Base-by-base conservation (phyloP, 2,329 filamentous ascomycete genomes). In the Teratosphaeriaceae sp. region DNA sequence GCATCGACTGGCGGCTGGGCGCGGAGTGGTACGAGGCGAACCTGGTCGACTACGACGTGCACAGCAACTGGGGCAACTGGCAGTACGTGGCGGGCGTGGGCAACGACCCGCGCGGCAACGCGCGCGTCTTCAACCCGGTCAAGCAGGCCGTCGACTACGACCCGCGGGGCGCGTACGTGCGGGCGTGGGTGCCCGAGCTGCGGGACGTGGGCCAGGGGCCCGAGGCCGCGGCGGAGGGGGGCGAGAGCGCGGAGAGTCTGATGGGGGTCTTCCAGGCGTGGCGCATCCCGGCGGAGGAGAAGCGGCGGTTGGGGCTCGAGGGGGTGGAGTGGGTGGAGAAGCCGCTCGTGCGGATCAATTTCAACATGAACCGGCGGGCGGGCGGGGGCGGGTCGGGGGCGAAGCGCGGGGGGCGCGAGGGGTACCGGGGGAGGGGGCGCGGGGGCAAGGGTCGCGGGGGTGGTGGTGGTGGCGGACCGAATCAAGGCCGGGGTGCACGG, bases 61-160 rank as follows among this genome's bases (percentile, higher is more conserved):
- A 76, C 12, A 83, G 75, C 46, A 89, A 89, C 52, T 90, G 84
- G 84, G 80, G 80, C 8, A 88, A 88, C 55, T 55, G 85, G 85
- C 84, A 88, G 61, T 90, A 90, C 48, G 78, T 86, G 0, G 75
- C 85, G 0, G 85, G 85, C 0, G 84, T 90, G 0, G 85, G 86
- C 6, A 89, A 88, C 50, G 85, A 90, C 52, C 85, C 85, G 0
- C 69, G 84, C 18, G 79, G 80, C 5, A 77, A 84, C 51, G 76
- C 77, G 0, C 71, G 85, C n/a, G 76, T 85, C 12, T 89, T 89
- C 70, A 90, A 90, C 55, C 84, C 85, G 0, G 79, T 90, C 38
- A 89, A 89, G 61, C 85, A 90, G 60, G 82, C 80, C 0, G 77
- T 85, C 31, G 84, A 88, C 50, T 89, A 90, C 56, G 85, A 90